These are phyloP conservation scores for Microbotryum saponariae DNA, from an alignment of 1,284 basidiomycete genomes.

Conservation along the genomic window DNA sequence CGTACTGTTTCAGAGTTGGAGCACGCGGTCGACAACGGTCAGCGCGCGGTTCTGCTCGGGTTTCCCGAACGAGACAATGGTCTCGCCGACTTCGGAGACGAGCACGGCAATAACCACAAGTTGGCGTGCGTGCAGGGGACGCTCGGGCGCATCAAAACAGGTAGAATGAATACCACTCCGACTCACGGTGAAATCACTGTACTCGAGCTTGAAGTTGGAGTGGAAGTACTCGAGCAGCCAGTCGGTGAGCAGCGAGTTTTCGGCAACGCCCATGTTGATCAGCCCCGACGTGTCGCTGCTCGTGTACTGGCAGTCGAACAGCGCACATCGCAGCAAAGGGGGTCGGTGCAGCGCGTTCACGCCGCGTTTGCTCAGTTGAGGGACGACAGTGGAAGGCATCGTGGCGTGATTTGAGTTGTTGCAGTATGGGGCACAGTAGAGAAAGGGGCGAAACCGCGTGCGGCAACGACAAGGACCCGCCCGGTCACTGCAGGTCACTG, in stretches of 20 bases:
- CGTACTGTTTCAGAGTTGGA: slow-evolving; percentile 9
- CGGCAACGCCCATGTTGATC: slow-evolving; percentile 45
- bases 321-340: slow-evolving; percentile 24
- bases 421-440: too few species aligned
- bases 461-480: too few species aligned
- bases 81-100: not conserved
- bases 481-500: too few species aligned
- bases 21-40: too few species aligned
- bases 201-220: slow-evolving; percentile 32
- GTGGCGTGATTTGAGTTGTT: too few species aligned
- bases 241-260: slow-evolving; percentile 39
- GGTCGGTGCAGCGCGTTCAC: slow-evolving; percentile 23
- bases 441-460: too few species aligned
- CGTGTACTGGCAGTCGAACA: slow-evolving; percentile 27
- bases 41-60: not conserved
- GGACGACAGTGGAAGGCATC: too few species aligned
- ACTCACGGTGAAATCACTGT: slow-evolving; percentile 20
- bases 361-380: slow-evolving; percentile 5
- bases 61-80: not conserved
- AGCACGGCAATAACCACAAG: not conserved
- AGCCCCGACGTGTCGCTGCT: slow-evolving; percentile 41
- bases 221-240: slow-evolving; percentile 38
- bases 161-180: slow-evolving; percentile 27
- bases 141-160: slow-evolving; percentile 32
- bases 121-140: not conserved